Base-by-base conservation (phyloP, 768 basidiomycete species). In the Lactarius hatsudake region DNA sequence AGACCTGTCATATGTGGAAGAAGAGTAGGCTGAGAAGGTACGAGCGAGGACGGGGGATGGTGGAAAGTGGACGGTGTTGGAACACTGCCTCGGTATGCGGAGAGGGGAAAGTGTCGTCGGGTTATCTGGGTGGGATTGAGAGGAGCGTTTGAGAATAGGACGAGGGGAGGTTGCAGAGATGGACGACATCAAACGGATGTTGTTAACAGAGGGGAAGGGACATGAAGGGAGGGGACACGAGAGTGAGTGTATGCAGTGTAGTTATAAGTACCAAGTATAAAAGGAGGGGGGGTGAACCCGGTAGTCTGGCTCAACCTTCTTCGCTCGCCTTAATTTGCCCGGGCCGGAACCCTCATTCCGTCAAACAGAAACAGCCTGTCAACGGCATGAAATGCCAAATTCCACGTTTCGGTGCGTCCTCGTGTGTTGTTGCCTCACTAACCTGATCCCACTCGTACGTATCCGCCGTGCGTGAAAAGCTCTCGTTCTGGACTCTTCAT, bases 1-100 rank as follows among this genome's bases (percentile, higher is more conserved):
- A 4, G 89, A 85, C 65, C 92, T 88, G 80, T 94, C 91, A 78
- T 94, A 94, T 9, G 79, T 74, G 42, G 78, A 72, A 40, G 81
- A 69, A 5, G 80, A 80, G 74, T 83, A 76, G 18, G 82, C 81
- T 36, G 74, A 72, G 73, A 81, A 79, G 63, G 77, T 78, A 63
- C 77, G 75, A 38, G 78, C 73, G 68, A 81, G 74, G 34, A 72
- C 63, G 18, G 77, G 72, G 36, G 75, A 69, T 12, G 83, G 78
- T 5, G 85, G 74, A 34, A 88, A 76, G 70, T 84, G 86, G 76
- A 89, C 80, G 62, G 30, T 67, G 58, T 71, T 70, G 43, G 62
- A 60, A 54, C 68, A 67, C 51, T 62, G 63, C 55, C 42, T 64
- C 10, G 56, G 40, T 4, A 58, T 32, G 32, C 0, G 68, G 12